Percentiles rank a stretch among this genome's conserved stretches.
phyloP scores from a whole-genome alignment of 805 yeast genomes.

The Barnettozyma siamensis region DNA sequence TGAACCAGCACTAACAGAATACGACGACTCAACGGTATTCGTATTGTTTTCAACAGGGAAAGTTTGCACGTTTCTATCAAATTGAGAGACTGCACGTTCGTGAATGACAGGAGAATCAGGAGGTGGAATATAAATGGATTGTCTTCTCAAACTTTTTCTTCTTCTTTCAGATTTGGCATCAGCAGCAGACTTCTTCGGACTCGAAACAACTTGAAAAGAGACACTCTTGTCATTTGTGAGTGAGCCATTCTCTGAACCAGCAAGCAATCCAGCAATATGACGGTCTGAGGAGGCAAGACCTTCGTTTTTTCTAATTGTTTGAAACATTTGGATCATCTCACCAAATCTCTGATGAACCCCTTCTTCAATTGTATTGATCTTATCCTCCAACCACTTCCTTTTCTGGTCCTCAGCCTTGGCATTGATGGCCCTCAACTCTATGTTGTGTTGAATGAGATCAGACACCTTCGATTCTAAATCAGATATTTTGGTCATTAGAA shows the following conservation, averaged over 20 bases:
- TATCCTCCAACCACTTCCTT: conserved; percentile 32
- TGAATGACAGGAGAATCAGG: conserved; percentile 10
- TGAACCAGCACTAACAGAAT: no score
- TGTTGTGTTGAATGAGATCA: conserved; percentile 46
- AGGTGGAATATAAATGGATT: conserved; percentile 33
- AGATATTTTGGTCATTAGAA: conserved; percentile 43
- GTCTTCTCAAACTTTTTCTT: conserved; percentile 36
- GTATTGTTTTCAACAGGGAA: background rate
- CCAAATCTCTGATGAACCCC: conserved; percentile 37
- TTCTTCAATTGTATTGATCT: conserved; percentile 35
- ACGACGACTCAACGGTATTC: no score
- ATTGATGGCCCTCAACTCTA: conserved; percentile 33
- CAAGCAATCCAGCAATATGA: conserved; percentile 2
- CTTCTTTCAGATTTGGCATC: conserved; percentile 24
- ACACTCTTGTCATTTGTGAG: conserved; percentile 21
- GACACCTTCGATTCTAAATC: conserved; percentile 48
- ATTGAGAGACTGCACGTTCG: conserved; percentile 5
- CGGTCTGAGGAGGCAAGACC: conserved; percentile 26
- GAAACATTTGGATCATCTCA: conserved; percentile 40
- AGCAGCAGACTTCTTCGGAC: conserved; percentile 16
- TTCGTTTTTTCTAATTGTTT: conserved; percentile 35
- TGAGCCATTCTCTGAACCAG: background rate
- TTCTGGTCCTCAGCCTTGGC: conserved; percentile 27
- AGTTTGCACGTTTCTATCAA: conserved; percentile 5
- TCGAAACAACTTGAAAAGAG: conserved; percentile 21